phyloP scores from a whole-genome alignment of 257 asterid genomes.

The Nicotiana knightiana region DNA sequence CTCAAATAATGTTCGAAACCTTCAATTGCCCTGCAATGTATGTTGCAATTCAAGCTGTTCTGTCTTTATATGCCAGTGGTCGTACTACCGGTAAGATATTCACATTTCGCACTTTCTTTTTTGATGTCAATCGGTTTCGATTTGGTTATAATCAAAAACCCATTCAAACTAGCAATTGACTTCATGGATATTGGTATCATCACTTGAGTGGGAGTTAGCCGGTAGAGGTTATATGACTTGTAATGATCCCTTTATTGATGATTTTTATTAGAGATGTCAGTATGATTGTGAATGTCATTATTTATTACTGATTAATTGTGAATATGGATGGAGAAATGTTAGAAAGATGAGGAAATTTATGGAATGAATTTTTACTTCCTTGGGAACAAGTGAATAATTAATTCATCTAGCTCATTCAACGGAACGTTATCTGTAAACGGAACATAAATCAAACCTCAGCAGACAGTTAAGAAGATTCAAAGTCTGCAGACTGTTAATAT shows the following conservation, averaged over 20 bases:
- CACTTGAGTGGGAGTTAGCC: background rate
- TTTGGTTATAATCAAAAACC: background rate
- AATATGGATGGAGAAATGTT: background rate
- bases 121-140: background rate
- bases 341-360: background rate
- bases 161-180: background rate
- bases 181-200: background rate
- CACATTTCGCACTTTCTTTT: background rate
- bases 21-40: slow-evolving; percentile 12
- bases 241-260: background rate
- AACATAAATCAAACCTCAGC: background rate
- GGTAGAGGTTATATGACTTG: background rate
- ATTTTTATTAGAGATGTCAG: background rate
- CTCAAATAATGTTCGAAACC: slow-evolving; percentile 9
- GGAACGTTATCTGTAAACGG: no score
- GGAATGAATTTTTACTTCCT: background rate
- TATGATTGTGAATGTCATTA: background rate
- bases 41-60: slow-evolving; percentile 12
- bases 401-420: no score
- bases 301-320: background rate
- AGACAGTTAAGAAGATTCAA: background rate
- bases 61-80: slow-evolving; percentile 10
- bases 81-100: slow-evolving; percentile 9
- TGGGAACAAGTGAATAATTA: background rate
- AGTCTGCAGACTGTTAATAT: background rate